Base-by-base conservation (phyloP, 176 grass and related monocot species). In the Rhynchospora tenuis region DNA sequence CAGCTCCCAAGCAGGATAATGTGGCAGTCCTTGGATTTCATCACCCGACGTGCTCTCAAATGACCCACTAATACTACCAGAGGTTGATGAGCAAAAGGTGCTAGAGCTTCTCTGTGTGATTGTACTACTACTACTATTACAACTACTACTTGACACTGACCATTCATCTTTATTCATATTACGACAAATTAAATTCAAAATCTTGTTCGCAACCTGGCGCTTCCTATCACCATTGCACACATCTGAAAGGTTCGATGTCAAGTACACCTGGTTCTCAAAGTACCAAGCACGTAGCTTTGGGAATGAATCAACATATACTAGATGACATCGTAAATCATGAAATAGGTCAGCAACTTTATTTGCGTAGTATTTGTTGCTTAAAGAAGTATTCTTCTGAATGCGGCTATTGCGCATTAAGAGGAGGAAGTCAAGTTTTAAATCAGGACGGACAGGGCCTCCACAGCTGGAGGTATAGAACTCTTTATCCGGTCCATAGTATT, bases 211-310 rank as follows among this genome's bases (percentile, higher is more conserved):
- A 20, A 88, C 78, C 88, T 92, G 92, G 84, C 92, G 95, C 27
- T 91, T 90, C 63, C 23, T 13, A 31, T 90, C 90, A 88, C 87
- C 89, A 64, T 88, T 97, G 79, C 54, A 81, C 80, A 89, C 44
- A 78, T 92, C 92, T 86, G 95, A 94, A 81, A 94, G 90, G 68
- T 89, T 86, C 22, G 95, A 92, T 9, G 94, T 90, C 86, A 97
- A 87, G 79, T 89, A 97, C 77, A 90, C 90, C 87, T 92, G 87
- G 88, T 97, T 97, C 81, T 97, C 86, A 19, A 92, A 87, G 64
- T 94, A 88, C 95, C 95, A 97, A 85, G 92, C 90, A n/a, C 81
- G 84, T 87, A 97, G 80, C 72, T 92, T 97, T 42, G 95, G 95
- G 48, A 97, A 97, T 16, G 92, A 94, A 71, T 97, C 92, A 68